Percentiles rank a stretch among this genome's conserved stretches.
phyloP scores from a whole-genome alignment of 164 flowering plant species.

The Annona cherimola region DNA sequence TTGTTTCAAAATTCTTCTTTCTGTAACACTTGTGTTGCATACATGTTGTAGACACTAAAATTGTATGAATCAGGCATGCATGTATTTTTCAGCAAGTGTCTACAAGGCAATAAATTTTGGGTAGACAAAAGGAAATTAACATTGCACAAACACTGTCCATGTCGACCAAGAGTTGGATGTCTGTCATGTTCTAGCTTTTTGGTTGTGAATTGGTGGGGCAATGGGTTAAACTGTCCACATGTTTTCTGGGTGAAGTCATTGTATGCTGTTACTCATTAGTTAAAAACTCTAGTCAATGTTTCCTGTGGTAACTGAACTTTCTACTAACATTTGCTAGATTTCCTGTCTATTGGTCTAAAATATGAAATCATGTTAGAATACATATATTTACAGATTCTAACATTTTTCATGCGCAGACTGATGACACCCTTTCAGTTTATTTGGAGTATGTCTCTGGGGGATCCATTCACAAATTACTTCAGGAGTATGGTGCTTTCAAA shows the following conservation, averaged over 20 bases:
- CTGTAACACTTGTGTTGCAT: background rate
- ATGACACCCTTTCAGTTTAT: conserved; percentile 52
- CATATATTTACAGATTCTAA: background rate
- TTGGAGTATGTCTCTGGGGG: conserved; percentile 84
- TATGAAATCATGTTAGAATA: background rate
- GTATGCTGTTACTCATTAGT: background rate
- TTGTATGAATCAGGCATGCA: background rate
- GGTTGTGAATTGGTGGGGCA: background rate
- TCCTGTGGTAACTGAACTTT: background rate
- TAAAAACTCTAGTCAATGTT: background rate
- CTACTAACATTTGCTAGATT: background rate
- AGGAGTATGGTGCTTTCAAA: conserved; percentile 63
- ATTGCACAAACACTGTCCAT: background rate
- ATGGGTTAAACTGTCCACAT: background rate
- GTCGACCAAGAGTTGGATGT: background rate
- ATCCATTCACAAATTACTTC: conserved; percentile 69
- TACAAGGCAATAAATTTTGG: background rate
- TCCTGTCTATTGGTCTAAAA: background rate
- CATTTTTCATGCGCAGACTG: conserved; percentile 34
- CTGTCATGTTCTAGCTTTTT: background rate
- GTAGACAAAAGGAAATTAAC: background rate
- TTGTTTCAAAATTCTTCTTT: background rate
- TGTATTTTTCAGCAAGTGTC: background rate
- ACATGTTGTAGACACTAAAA: background rate
- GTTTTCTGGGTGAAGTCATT: background rate